phyloP scores from a whole-genome alignment of 208 protist genomes.

The Acanthamoeba sp. region DNA sequence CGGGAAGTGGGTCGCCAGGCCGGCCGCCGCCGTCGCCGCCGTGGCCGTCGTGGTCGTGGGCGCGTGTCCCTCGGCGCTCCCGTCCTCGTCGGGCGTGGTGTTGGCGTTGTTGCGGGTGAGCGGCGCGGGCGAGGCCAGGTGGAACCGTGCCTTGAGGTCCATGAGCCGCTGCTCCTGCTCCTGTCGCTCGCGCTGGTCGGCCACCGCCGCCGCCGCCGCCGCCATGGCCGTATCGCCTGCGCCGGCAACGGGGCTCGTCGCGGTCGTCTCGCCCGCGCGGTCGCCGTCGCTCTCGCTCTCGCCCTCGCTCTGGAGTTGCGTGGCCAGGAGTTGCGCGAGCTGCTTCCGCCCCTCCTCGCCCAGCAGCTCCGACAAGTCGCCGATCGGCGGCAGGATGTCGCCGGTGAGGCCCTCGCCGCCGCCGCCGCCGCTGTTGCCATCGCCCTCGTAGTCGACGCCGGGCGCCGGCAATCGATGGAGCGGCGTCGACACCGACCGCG shows the following conservation, averaged over 20 bases:
- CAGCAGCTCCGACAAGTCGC: not conserved
- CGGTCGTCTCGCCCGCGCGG: not conserved
- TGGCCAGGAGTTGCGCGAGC: not conserved
- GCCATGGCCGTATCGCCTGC: not conserved
- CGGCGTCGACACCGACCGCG: not conserved
- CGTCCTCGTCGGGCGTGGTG: conserved; percentile 25
- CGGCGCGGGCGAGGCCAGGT: not conserved
- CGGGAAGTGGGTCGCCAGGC: not conserved
- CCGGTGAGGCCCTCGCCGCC: not conserved
- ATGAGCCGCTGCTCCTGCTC: conserved; percentile 17
- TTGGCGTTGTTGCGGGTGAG: not conserved
- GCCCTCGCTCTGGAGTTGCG: not conserved
- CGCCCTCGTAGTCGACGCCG: too few species aligned
- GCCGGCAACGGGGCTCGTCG: not conserved
- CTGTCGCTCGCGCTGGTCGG: not conserved
- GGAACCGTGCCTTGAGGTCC: conserved; percentile 19
- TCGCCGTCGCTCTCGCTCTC: not conserved
- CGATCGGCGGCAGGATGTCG: not conserved
- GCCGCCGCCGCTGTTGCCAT: not conserved
- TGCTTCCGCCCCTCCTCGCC: not conserved
- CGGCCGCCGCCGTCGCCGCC: not conserved
- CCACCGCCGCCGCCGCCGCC: too few species aligned
- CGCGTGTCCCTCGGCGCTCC: too few species aligned
- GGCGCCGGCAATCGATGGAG: not conserved
- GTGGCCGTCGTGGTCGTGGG: too few species aligned